These are phyloP conservation scores for Lentinula sp. DNA, from an alignment of 768 basidiomycete species.

Conservation along the genomic window DNA sequence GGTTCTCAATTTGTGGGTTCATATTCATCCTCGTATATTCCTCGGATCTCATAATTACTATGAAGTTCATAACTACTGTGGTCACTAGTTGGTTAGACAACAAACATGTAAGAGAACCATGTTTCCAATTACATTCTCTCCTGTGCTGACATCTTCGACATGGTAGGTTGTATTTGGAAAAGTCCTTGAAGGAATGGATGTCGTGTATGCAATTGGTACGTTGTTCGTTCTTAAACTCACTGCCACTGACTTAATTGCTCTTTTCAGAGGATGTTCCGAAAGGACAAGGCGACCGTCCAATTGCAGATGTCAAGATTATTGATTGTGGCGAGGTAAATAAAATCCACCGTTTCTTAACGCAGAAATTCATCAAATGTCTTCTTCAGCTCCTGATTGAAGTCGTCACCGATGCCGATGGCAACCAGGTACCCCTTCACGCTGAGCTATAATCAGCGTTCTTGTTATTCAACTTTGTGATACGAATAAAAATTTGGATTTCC, in stretches of 20 bases:
- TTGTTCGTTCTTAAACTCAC: background rate
- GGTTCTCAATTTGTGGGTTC: conserved; percentile 80
- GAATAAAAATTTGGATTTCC: conserved; percentile 45
- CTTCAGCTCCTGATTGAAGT: conserved; percentile 48
- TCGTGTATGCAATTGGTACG: conserved; percentile 71
- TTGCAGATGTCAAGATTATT: conserved; percentile 70
- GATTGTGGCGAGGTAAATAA: conserved; percentile 80
- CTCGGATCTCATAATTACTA: conserved; percentile 2
- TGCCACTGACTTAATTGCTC: conserved; percentile 9
- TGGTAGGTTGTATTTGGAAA: conserved; percentile 86
- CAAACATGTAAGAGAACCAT: conserved; percentile 53
- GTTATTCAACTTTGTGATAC: conserved; percentile 31
- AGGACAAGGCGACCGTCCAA: conserved; percentile 64
- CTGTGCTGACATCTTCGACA: background rate
- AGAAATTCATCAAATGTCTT: background rate
- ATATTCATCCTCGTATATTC: conserved; percentile 1
- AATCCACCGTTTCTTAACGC: background rate
- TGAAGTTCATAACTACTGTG: conserved; percentile 88
- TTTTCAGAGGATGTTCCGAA: conserved; percentile 71
- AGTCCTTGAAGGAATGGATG: conserved; percentile 89
- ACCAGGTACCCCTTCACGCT: conserved; percentile 90
- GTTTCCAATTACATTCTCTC: background rate
- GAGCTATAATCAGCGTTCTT: conserved; percentile 72
- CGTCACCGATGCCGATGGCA: conserved; percentile 56
- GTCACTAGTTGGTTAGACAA: conserved; percentile 88